Evolutionary conservation across 1,284 basidiomycete species (phyloP), one percentile per base, ranked within the genome.

Genomic region (Pseudozyma sp.): DNA sequence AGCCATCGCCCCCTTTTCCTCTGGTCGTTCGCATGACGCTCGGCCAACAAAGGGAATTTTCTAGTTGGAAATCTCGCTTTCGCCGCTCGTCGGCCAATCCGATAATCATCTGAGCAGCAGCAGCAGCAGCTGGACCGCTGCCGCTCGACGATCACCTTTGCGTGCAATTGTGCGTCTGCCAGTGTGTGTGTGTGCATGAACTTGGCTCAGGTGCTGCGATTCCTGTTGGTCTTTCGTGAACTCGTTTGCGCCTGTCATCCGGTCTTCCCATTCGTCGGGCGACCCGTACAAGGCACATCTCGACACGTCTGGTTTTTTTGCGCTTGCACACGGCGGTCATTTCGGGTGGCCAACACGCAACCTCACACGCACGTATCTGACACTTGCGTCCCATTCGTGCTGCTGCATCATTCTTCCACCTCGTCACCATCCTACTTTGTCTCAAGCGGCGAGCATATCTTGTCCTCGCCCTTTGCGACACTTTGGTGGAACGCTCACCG

Each of bases 91-190:
- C 51, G 43, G 54, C 54, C 64, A 61, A 67, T 60, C 54, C 56
- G 35, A 56, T 47, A 45, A 24, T 24, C 24, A 24, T 24, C 24
- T 24, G 24, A 24, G 24, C 24, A 24, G 24, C 24, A 24, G 24
- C 24, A 33, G 48, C 37, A 19, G 31, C 33, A 19, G 7, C 24
- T 24, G 24, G 19, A 56, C 47, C 55, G 66, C 55, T 68, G 55
- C 66, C 52, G n/a, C 52, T 44, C 48, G 60, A 68, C 66, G 66
- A 68, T 68, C 66, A 39, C 31, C 51, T 14, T 34, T 45, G 47
- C 17, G 14, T 16, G 6, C 10, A 13, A 13, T 29, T 34, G 10
- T n/a, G 42, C 10, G 24, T 24, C 7, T 24, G 16, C 31, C 16
- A 29, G 35, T n/a, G 35, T 37, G 34, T n/a, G 35, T 37, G 34